These are phyloP conservation scores for Orbilia javanica DNA, from an alignment of 2,329 filamentous ascomycete species.

Conservation along the genomic window DNA sequence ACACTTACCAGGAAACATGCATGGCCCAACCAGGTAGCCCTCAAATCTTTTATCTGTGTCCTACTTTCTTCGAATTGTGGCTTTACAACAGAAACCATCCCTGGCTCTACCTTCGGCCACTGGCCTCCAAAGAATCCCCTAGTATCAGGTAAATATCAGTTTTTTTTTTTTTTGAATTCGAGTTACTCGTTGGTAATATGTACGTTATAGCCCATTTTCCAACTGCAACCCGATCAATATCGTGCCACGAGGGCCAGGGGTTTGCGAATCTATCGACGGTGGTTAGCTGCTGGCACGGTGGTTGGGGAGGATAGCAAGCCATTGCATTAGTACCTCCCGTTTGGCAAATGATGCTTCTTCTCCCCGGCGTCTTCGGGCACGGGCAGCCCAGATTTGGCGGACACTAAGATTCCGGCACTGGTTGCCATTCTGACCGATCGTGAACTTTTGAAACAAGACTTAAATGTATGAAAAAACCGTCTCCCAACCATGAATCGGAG, in stretches of 20 bases:
- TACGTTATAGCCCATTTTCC: constrained; percentile 46
- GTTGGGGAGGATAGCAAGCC: neutral
- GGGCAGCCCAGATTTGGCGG: constrained; percentile 43
- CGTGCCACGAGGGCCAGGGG: constrained; percentile 52
- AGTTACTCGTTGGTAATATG: constrained; percentile 11
- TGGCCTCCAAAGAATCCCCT: constrained; percentile 30
- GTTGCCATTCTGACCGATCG: constrained; percentile 35
- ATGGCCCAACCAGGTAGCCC: constrained; percentile 94
- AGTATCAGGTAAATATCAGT: constrained; percentile 28
- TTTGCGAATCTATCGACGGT: constrained; percentile 48
- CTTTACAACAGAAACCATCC: constrained; percentile 41
- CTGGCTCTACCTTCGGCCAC: constrained; percentile 40
- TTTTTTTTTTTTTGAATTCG: constrained; percentile 23
- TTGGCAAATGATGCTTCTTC: constrained; percentile 56
- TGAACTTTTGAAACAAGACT: constrained; percentile 46
- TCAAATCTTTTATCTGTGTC: constrained; percentile 69
- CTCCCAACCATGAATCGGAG: constrained; percentile 38
- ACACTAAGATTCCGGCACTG: constrained; percentile 37
- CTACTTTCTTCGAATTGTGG: constrained; percentile 55
- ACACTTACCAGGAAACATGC: constrained; percentile 75
- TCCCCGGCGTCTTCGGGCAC: constrained; percentile 52
- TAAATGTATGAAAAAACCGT: constrained; percentile 45
- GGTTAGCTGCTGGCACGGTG: constrained; percentile 29
- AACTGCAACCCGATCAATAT: constrained; percentile 25
- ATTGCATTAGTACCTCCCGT: constrained; percentile 41